Base-by-base conservation (phyloP, 2,329 filamentous ascomycete genomes). In the Cyphellophora europaea region DNA sequence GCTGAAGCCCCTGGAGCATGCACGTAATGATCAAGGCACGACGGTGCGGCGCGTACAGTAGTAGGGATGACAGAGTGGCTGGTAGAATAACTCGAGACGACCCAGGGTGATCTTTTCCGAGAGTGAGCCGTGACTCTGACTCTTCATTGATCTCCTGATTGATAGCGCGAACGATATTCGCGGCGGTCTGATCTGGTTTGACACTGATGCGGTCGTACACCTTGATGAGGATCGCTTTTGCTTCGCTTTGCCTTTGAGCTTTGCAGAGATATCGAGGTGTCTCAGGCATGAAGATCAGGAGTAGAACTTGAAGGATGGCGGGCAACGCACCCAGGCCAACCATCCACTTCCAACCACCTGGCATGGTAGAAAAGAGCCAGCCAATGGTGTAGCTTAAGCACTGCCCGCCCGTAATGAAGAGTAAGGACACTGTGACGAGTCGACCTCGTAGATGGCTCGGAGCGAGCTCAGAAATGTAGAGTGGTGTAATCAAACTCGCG, bases 361-460 rank as follows among this genome's bases (percentile, higher is more conserved):
- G 40, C 5, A 72, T 68, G 5, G 76, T 71, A 30, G 65, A 67
- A 35, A 93, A 79, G 0, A 69, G 57, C 81, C 83, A 94, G 1
- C 89, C 89, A 5, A 87, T 62, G 2, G 93, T 55, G 57, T 95
- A 95, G 2, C 89, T 88, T 13, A 93, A 73, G 2, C 94, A 83
- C 59, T 95, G 88, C 0, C 89, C 89, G 8, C 83, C 66, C 0
- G 88, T 94, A 37, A 95, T 80, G 48, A 93, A 87, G 14, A 95
- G 63, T 16, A 81, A 77, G 40, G 85, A 79, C 37, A 91, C 73
- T 1, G 86, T 93, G 3, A 95, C 82, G 27, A 96, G 64, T 27
- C 82, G 66, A 11, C 89, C 89, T 36, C 89, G 68, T 41, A 82
- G 75, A 14, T 75, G 69, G 2, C 83, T 75, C 0, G 89, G 88